Evolutionary conservation across 2,329 filamentous ascomycete species (phyloP), one percentile per base, ranked within the genome.

Genomic region (Pseudocercospora fuligena): DNA sequence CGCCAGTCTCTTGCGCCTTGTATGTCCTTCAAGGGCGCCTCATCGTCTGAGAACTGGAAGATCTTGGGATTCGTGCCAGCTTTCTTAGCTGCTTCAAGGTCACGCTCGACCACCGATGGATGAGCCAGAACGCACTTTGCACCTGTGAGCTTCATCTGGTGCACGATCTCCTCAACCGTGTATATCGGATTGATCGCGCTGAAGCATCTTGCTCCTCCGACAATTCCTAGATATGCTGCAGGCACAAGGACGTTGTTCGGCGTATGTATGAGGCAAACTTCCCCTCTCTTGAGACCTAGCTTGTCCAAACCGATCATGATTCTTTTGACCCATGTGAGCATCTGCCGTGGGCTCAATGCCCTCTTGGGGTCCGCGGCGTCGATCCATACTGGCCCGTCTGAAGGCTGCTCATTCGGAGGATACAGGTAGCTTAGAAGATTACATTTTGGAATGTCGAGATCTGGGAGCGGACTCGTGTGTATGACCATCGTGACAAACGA

Each of bases 241-340:
- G 85, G 85, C 1, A 87, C 81, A 68, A 84, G 86, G 46, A 88
- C 82, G 67, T 86, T 83, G 71, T 87, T 88, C 1, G 83, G 81
- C 0, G 83, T 83, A 70, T 83, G 85, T 51, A 86, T 80, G 80
- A 87, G 80, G 33, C 86, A 83, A 1, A 85, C 83, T 60, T 87
- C 85, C 12, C 83, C 83, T 59, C 75, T 78, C 63, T 80, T 72
- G 6, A 87, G 65, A 0, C 82, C 84, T 7, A 84, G 71, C 2
- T 73, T 77, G 58, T 84, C 78, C 14, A 88, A 77, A 3, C 85
- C 85, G 43, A 78, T 75, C 0, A 81, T 83, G n/a, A 88, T 72
- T 64, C 84, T 78, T 72, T 82, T 85, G 46, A 84, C 79, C 84
- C 84, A 87, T 78, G 77, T 72, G 31, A 87, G 71, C 25, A 83